Base-by-base conservation (phyloP, 2,329 filamentous ascomycete genomes). In the Chrysoporthe cubensis region DNA sequence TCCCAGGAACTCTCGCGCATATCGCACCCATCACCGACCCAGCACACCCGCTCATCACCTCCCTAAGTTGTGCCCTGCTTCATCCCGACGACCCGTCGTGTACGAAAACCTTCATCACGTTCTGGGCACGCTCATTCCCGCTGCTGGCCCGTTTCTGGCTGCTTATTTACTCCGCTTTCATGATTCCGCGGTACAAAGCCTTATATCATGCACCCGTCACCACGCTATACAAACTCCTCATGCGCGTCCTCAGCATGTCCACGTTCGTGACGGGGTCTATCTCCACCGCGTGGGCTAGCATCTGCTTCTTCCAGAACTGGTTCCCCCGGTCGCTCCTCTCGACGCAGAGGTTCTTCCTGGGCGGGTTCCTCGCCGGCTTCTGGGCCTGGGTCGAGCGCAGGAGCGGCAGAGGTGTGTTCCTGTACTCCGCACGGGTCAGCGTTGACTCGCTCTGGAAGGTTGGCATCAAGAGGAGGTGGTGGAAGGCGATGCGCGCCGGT, bases 371-470 rank as follows among this genome's bases (percentile, higher is more conserved):
- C 1, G 93, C 91, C 0, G 96, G 96, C 0, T 79, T 96, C 37
- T 97, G 94, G 89, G 92, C 92, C 0, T 92, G 92, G 77, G 80
- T 97, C 1, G 91, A 94, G 75, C 83, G 90, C 57, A 82, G 83
- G 62, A 81, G 85, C 69, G 87, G 90, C 54, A 82, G 91, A 18
- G 84, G 85, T 1, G 86, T 92, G 65, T 97, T 96, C 78, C 74
- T 97, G 69, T 96, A 96, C 78, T 90, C 88, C 71, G 88, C 91
- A 42, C 86, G 94, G 2, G 81, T 90, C n/a, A 93, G 91, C 69
- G 83, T 97, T 42, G 92, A 97, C 76, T 92, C 88, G 48, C 79
- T 94, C 58, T 98, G 94, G 93, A 97, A 97, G 82, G 93, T 97
- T 0, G 94, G 94, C n/a, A 88, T 91, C 66, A 98, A 98, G 88